Evolutionary conservation across 148 eudicot genomes (phyloP).

Genomic region (Camellia sinensis): DNA sequence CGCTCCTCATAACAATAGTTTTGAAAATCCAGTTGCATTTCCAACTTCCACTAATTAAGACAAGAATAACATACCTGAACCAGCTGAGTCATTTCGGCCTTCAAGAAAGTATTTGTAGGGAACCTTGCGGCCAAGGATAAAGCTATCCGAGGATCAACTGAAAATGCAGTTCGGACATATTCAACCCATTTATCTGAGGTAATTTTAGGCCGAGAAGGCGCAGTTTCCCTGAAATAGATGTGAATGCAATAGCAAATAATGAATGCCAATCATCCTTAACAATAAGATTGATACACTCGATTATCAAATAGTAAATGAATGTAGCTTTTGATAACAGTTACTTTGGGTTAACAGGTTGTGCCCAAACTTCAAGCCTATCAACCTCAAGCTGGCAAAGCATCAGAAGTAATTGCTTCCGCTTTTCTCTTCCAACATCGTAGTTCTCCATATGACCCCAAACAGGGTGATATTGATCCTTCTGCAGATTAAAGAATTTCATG

Average conservation of each 20-base stretch:
- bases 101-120: constrained; percentile 71
- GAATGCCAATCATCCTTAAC: constrained; percentile 1
- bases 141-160: constrained; percentile 94
- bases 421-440: constrained; percentile 66
- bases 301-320: background rate
- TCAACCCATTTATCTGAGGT: constrained; percentile 93
- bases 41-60: constrained; percentile 1
- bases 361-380: constrained; percentile 99
- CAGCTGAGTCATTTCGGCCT: constrained; percentile 80
- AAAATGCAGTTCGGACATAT: constrained; percentile 81
- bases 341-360: constrained; percentile 80
- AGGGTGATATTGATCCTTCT: constrained; percentile 80
- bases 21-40: background rate
- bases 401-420: constrained; percentile 84
- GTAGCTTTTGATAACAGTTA: constrained; percentile 24
- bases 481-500: constrained; percentile 21
- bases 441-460: constrained; percentile 93
- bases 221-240: constrained; percentile 53
- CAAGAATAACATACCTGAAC: constrained; percentile 63
- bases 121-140: constrained; percentile 79
- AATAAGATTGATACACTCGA: background rate
- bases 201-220: constrained; percentile 60
- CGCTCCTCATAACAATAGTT: background rate
- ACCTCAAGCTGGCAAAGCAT: constrained; percentile 97
- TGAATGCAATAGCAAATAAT: background rate